Evolutionary conservation across 768 basidiomycete species (phyloP).

Genomic region (Sistotremastrum suecicum): DNA sequence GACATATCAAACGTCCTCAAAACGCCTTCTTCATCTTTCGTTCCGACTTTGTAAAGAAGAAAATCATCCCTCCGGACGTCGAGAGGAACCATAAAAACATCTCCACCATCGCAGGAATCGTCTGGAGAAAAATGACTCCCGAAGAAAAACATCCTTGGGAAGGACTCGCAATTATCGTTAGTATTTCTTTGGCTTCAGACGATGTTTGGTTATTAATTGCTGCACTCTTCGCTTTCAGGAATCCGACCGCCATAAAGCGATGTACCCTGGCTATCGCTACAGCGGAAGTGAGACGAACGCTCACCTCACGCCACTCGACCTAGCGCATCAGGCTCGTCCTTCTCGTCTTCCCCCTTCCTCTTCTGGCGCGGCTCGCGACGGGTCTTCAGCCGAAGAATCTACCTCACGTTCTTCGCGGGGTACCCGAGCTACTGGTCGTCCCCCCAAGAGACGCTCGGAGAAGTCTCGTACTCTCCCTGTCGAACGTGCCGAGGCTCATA

Average conservation of each 20-base stretch:
- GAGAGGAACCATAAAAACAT: constrained; percentile 59
- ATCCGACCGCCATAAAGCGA: constrained; percentile 23
- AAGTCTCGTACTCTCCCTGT: no score
- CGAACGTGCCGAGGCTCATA: no score
- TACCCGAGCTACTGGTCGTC: no score
- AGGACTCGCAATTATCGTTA: constrained; percentile 21
- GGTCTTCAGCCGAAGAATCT: no score
- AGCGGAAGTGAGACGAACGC: constrained; percentile 30
- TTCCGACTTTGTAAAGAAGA: constrained; percentile 54
- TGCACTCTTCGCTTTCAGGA: no score
- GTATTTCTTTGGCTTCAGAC: no score
- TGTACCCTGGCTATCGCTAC: constrained; percentile 28
- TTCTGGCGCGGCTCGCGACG: no score
- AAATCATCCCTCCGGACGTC: constrained; percentile 36
- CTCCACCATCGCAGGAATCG: constrained; percentile 46
- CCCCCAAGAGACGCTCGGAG: no score
- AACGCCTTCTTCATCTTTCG: constrained; percentile 77
- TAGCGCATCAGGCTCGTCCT: no score
- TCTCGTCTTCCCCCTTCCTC: no score
- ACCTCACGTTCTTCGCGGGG: no score
- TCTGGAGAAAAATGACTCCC: constrained; percentile 46
- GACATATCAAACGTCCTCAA: constrained; percentile 55
- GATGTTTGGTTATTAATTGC: no score
- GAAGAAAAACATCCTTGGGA: constrained; percentile 36
- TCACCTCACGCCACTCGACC: constrained; percentile 11